These are phyloP conservation scores for Talaromyces trachyspermus DNA, from an alignment of 495 filamentous ascomycete species.

Conservation along the genomic window DNA sequence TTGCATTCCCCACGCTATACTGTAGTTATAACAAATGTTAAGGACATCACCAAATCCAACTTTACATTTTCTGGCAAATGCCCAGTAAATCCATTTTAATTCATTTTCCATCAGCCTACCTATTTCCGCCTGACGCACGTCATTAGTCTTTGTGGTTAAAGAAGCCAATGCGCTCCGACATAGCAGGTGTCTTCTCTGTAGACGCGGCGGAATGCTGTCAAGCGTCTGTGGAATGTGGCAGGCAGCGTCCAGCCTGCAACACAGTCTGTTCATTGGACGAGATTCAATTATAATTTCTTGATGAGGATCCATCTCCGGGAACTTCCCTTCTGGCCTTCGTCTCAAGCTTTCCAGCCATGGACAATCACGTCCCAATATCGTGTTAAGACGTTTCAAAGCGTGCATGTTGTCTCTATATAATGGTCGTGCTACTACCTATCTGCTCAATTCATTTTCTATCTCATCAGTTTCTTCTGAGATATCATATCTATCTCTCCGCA, in stretches of 20 bases:
- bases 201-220: slow-evolving; percentile 7
- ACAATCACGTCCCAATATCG: background rate
- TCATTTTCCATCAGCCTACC: too few relatives aligned
- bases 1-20: too few relatives aligned
- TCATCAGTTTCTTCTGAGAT: background rate
- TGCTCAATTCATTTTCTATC: background rate
- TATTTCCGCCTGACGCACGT: too few relatives aligned
- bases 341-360: slow-evolving; percentile 4
- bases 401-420: background rate
- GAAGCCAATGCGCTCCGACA: too few relatives aligned
- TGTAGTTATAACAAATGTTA: too few relatives aligned
- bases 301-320: background rate
- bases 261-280: background rate
- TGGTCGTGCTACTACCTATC: background rate
- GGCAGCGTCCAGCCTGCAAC: background rate
- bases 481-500: background rate
- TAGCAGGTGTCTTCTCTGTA: too few relatives aligned
- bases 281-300: background rate
- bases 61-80: too few relatives aligned
- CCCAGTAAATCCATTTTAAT: too few relatives aligned
- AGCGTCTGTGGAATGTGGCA: slow-evolving; percentile 5
- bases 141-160: too few relatives aligned
- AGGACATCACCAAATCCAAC: too few relatives aligned
- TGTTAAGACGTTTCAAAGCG: background rate
- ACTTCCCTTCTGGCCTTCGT: background rate